Base-by-base conservation (phyloP, 1,139 yeast species). In the Scheffersomyces parashehatae region DNA sequence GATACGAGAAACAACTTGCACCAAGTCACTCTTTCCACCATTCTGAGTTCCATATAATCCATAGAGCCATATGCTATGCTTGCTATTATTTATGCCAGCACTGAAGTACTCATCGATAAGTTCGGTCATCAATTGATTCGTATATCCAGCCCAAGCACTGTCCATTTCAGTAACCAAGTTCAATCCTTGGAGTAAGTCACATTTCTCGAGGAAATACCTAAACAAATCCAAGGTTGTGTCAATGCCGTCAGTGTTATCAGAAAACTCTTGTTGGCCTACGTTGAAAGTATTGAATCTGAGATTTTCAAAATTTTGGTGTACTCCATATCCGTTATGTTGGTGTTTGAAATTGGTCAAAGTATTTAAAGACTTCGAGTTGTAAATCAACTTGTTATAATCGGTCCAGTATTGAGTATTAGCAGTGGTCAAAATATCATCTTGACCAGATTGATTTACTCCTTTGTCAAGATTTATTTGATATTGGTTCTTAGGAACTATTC, bases 101-200 rank as follows among this genome's bases (percentile, higher is more conserved):
- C 90, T 82, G 45, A 81, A 70, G 52, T 81, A 83, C 49, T 89
- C 96, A 60, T 91, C 97, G 41, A 81, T 71, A 28, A 90, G 46
- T 15, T 73, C 76, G 11, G 69, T 59, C 29, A 90, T 49, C 50
- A 83, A 54, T 37, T 74, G 74, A 31, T 70, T 62, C 1, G 88
- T 65, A 53, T 87, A 84, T 0, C 96, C 97, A 36, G 91, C 85
- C 98, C 98, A 93, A 0, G 85, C 86, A 32, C 81, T 74, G 58
- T 87, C 93, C 5, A 84, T 53, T 41, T 89, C 95, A 0, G 86
- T 77, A 2, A 83, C 58, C 0, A 88, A 44, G 51, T 85, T 86
- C 10, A 91, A 50, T 1, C 97, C 97, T 43, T 78, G 81, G 28
- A 90, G 60, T 24, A 70, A 64, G 59, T 93, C 98, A 56, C 95